Base-by-base conservation (phyloP, 2,329 filamentous ascomycete species). In the Phaeoacremonium minimum region DNA sequence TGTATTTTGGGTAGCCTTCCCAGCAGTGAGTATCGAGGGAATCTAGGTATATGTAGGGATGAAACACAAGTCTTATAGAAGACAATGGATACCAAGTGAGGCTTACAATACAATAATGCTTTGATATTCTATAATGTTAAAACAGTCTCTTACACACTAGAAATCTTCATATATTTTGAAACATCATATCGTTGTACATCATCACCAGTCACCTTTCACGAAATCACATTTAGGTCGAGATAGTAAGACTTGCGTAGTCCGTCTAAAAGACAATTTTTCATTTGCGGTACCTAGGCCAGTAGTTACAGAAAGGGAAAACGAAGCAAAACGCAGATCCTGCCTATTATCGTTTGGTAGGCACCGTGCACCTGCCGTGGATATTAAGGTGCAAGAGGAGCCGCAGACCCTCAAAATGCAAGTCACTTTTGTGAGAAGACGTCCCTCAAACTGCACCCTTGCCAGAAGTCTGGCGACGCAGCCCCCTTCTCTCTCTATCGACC, bases 401-500 rank as follows among this genome's bases (percentile, higher is more conserved):
- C 34, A 35, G 22, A 37, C 36, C 39, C 39, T 30, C 33, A 34
- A 36, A 17, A 33, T 31, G 39, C 36, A 32, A 32, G 17, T 30
- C 39, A 34, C 33, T 22, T 36, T 33, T 30, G 33, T 38, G 35
- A 9, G 22, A 26, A 26, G 22, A 9, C 22, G 22, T 26, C 22
- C 22, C 22, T 26, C 22, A 26, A n/a, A n/a, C 34, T 30, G 39
- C 40, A 15, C 36, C 29, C 16, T 30, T 33, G 42, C 39, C 42
- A 32, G 31, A n/a, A 26, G 18, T 33, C 30, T 42, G 42, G 39
- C 42, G 36, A 36, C 30, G 39, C 36, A 38, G 39, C 37, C 20
- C 40, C 42, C 38, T 40, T 36, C 37, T 29, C 40, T 44, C 42
- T 44, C 43, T 44, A 45, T 37, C 35, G 36, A 43, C 38, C 36